Evolutionary conservation across 305 asterid genomes (phyloP).

Genomic region (Solanum chacoense): DNA sequence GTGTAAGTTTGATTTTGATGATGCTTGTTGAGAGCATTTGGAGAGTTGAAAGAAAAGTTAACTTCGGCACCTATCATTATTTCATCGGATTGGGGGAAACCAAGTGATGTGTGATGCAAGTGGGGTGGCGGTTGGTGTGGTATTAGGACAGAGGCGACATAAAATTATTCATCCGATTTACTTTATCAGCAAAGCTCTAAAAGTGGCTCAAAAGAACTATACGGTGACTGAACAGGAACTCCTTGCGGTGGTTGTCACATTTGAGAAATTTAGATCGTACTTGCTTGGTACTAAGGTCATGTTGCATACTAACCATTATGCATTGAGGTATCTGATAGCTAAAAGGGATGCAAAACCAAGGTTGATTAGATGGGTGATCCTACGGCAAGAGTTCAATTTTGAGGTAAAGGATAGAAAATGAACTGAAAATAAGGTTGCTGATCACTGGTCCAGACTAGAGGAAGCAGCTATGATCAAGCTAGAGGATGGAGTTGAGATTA

Average conservation of each 20-base stretch:
- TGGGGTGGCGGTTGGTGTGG: neutral
- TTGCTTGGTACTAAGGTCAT: too few species aligned
- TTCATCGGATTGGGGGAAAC: neutral
- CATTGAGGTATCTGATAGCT: too few species aligned
- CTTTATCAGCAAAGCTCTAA: neutral
- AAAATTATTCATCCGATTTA: neutral
- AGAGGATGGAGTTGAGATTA: too few species aligned
- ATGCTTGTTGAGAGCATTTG: neutral
- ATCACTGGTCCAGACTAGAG: too few species aligned
- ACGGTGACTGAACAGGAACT: neutral
- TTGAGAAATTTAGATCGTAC: too few species aligned
- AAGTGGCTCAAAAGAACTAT: neutral
- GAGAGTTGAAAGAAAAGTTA: neutral
- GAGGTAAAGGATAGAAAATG: too few species aligned
- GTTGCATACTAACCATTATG: too few species aligned
- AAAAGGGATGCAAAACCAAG: too few species aligned
- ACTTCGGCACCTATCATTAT: neutral
- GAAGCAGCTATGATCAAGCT: too few species aligned
- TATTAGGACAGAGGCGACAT: neutral
- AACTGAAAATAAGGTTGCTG: too few species aligned
- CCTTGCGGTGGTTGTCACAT: neutral
- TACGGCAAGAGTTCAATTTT: too few species aligned
- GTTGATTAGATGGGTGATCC: too few species aligned
- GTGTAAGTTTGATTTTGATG: neutral
- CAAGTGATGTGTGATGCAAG: neutral